phyloP scores from a whole-genome alignment of 495 filamentous ascomycete genomes.

The Tuber aestivum region DNA sequence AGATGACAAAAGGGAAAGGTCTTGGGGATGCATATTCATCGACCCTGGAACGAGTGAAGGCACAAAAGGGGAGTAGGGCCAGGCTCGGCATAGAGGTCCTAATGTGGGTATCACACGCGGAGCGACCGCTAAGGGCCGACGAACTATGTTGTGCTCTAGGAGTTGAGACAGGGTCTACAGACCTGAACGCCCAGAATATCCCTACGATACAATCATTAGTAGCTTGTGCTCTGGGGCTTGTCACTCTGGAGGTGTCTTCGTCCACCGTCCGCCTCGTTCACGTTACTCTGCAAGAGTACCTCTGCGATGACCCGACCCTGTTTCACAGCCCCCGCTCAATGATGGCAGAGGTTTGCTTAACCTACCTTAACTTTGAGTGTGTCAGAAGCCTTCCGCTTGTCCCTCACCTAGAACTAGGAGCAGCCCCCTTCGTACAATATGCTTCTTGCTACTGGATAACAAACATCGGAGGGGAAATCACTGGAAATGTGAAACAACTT shows the following conservation, averaged over 20 bases:
- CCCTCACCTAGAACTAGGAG: too few species aligned
- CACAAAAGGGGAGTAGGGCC: not conserved
- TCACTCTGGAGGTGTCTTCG: too few species aligned
- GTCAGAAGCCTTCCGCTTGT: too few species aligned
- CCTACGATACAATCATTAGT: not conserved
- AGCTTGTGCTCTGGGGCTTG: not conserved
- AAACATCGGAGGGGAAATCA: not conserved
- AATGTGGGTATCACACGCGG: too few species aligned
- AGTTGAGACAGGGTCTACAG: not conserved
- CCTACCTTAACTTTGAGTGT: too few species aligned
- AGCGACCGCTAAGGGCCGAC: too few species aligned
- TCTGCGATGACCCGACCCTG: not conserved
- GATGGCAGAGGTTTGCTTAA: not conserved
- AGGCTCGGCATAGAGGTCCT: not conserved
- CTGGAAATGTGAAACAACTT: not conserved
- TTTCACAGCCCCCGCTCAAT: not conserved
- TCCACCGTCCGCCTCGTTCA: too few species aligned
- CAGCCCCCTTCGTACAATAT: not conserved
- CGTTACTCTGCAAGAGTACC: not conserved
- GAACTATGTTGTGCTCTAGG: not conserved
- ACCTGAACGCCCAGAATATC: not conserved
- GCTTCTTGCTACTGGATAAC: not conserved
- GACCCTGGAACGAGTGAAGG: not conserved
- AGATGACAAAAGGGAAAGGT: not conserved
- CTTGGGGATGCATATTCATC: not conserved